Evolutionary conservation across 2,329 filamentous ascomycete genomes (phyloP).

Genomic region (Plectosphaerella plurivora): DNA sequence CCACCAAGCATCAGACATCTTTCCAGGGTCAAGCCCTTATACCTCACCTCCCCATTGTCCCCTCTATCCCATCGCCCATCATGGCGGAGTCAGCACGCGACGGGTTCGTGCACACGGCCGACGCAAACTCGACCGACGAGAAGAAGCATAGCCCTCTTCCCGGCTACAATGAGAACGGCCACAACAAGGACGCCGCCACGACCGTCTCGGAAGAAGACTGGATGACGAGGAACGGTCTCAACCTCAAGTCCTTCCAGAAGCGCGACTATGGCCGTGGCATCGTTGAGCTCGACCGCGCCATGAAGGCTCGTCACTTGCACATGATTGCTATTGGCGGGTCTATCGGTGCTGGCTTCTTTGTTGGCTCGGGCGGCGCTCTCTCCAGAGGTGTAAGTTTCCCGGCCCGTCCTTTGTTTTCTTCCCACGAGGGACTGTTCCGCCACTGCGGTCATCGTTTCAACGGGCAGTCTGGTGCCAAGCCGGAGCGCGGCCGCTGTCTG

Average conservation of each 20-base stretch:
- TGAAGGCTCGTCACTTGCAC: slow-evolving; percentile 44
- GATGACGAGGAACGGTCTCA: slow-evolving; percentile 16
- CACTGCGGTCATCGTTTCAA: too few relatives aligned
- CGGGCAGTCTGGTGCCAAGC: too few relatives aligned
- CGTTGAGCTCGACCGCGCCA: slow-evolving; percentile 21
- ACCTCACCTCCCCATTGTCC: not conserved
- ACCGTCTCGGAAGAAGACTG: slow-evolving; percentile 1
- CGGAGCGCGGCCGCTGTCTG: not conserved
- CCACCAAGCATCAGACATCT: too few relatives aligned
- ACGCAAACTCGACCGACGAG: not conserved
- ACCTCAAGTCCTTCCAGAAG: slow-evolving; percentile 16
- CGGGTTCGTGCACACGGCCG: not conserved
- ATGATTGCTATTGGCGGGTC: slow-evolving; percentile 48
- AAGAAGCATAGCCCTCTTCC: not conserved
- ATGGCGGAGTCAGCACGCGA: not conserved
- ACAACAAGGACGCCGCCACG: not conserved
- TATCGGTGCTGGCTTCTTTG: slow-evolving; percentile 60
- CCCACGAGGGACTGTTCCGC: too few relatives aligned
- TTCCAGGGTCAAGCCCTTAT: not conserved
- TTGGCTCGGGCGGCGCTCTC: slow-evolving; percentile 50
- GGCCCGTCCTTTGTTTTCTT: too few relatives aligned
- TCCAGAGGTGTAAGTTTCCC: slow-evolving; percentile 33
- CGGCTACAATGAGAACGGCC: slow-evolving; percentile 1
- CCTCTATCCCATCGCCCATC: not conserved
- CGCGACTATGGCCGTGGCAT: slow-evolving; percentile 13